These are phyloP conservation scores for Vigna mungo DNA, from an alignment of 306 rosid genomes.

Conservation along the genomic window DNA sequence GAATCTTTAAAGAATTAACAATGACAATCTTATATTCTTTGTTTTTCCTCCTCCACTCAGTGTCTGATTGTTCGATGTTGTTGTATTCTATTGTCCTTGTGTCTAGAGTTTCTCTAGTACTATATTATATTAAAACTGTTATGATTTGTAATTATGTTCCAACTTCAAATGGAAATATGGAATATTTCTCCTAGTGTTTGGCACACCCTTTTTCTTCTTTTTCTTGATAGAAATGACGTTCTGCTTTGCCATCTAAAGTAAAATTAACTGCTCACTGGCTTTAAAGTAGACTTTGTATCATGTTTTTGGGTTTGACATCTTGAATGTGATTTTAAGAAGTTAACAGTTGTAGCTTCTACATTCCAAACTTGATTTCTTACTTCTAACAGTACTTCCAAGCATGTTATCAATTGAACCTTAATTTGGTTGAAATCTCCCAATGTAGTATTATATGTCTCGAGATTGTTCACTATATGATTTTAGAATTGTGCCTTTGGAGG, in stretches of 20 bases:
- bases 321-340: not conserved
- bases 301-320: not conserved
- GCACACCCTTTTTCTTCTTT: conserved; percentile 10
- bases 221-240: conserved; percentile 27
- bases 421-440: conserved; percentile 11
- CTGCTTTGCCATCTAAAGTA: conserved; percentile 18
- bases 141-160: conserved; percentile 3
- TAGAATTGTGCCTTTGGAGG: conserved; percentile 1
- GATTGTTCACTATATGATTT: conserved; percentile 18
- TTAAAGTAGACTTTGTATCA: not conserved
- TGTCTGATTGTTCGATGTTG: conserved; percentile 6
- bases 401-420: not conserved
- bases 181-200: conserved; percentile 11
- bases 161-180: not conserved
- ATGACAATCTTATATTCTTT: conserved; percentile 33
- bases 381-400: not conserved
- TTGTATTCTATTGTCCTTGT: not conserved
- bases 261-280: not conserved
- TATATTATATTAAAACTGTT: not conserved
- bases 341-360: not conserved
- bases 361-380: not conserved
- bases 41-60: not conserved
- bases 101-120: not conserved
- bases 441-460: conserved; percentile 4
- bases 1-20: conserved; percentile 50